A percentile compares a stretch with the other conserved stretches of the same genome.
Conservation (phyloP, 306 rosid species). For the Quercus variabilis region DNA sequence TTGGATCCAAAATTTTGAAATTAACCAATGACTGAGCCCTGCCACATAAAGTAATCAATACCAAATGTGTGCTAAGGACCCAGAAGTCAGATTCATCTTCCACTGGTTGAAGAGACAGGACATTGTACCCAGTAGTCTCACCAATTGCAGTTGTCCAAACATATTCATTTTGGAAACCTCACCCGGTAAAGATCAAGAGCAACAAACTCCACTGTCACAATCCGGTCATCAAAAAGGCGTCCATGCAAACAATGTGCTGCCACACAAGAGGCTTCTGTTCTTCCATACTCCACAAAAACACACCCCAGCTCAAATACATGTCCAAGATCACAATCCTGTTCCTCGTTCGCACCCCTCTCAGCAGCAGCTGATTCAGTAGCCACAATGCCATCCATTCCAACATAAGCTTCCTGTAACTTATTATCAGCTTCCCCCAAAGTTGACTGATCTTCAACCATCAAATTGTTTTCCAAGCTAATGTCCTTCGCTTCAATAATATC, state of each 20-base stretch:
- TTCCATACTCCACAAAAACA: slow-evolving; percentile 77
- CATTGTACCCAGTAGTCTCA: not conserved
- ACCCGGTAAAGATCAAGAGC: slow-evolving; percentile 42
- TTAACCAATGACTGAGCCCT: not conserved
- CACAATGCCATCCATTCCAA: slow-evolving; percentile 20
- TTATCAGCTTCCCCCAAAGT: slow-evolving; percentile 9
- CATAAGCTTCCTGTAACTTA: slow-evolving; percentile 25
- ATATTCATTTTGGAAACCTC: slow-evolving; percentile 54
- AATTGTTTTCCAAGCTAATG: slow-evolving; percentile 22
- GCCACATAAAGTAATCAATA: not conserved
- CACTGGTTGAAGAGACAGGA: not conserved
- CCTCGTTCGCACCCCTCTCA: slow-evolving; percentile 16
- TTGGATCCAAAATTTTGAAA: not conserved
- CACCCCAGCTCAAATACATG: slow-evolving; percentile 52
- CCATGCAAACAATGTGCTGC: slow-evolving; percentile 88
- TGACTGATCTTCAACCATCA: slow-evolving; percentile 10
- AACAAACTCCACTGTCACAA: slow-evolving; percentile 64
- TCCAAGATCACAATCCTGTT: slow-evolving; percentile 21
- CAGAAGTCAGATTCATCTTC: not conserved
- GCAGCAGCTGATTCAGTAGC: slow-evolving; percentile 27
- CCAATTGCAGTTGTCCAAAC: not conserved
- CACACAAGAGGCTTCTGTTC: slow-evolving; percentile 62
- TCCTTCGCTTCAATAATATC: slow-evolving; percentile 21
- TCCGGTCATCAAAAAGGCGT: slow-evolving; percentile 62
- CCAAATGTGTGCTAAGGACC: not conserved